A percentile compares a stretch with the other conserved stretches of the same genome.
Conservation (phyloP, 78 protist genomes). For the Capsaspora owczarzaki region DNA sequence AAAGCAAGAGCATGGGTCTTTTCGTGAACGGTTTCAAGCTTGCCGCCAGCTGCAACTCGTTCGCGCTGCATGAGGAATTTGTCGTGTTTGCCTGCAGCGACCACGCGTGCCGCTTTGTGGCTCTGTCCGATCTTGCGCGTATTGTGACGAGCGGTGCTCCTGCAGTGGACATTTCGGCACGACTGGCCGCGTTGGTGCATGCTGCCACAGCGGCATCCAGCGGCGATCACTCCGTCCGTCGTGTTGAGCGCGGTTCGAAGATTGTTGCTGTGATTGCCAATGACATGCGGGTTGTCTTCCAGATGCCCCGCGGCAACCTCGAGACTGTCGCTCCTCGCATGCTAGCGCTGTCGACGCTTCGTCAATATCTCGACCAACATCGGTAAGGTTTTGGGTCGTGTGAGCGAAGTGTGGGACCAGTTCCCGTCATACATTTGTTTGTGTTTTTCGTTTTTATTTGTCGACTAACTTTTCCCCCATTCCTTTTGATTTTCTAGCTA, state of each 20-base stretch:
- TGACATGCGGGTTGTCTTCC: conserved; percentile 20
- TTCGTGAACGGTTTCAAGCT: too few relatives aligned
- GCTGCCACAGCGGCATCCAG: neutral
- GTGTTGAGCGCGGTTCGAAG: conserved; percentile 64
- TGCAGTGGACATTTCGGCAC: conserved; percentile 13
- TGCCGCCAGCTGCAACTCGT: conserved; percentile 45
- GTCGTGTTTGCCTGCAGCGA: conserved; percentile 48
- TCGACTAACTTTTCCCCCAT: neutral
- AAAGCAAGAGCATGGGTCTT: too few relatives aligned
- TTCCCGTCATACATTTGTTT: neutral
- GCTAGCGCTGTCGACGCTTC: conserved; percentile 27
- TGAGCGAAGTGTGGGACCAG: neutral
- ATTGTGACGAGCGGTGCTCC: too few relatives aligned
- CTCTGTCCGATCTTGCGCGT: conserved; percentile 21
- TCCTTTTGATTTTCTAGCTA: neutral
- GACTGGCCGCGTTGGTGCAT: neutral
- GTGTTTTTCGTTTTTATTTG: conserved; percentile 14
- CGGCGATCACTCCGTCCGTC: conserved; percentile 28
- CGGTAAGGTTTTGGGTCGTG: neutral
- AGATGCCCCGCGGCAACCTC: conserved; percentile 77
- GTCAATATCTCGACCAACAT: neutral
- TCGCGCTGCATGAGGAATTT: conserved; percentile 50
- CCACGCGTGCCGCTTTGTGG: conserved; percentile 42
- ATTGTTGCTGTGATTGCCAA: conserved; percentile 42
- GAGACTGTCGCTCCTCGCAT: conserved; percentile 60